Percentiles rank a stretch among this genome's conserved stretches.
phyloP scores from a whole-genome alignment of 768 basidiomycete genomes.

The Dioszegia aurantiaca region DNA sequence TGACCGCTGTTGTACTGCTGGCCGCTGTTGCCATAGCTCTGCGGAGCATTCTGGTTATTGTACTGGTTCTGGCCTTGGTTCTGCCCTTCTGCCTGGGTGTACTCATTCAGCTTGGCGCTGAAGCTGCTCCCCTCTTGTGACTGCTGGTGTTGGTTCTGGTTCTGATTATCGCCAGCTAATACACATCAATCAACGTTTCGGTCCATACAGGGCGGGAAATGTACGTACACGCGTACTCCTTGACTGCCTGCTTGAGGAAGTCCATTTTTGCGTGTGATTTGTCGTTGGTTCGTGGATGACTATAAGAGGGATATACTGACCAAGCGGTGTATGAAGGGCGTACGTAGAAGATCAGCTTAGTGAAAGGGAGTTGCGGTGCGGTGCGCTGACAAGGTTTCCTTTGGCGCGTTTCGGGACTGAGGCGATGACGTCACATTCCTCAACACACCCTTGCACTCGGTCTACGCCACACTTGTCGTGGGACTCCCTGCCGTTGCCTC shows the following conservation, averaged over 20 bases:
- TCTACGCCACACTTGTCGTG: too few species aligned
- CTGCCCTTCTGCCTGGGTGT: conserved; percentile 10
- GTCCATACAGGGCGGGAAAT: not conserved
- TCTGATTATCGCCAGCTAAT: conserved; percentile 12
- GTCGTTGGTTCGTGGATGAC: too few species aligned
- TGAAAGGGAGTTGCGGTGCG: not conserved
- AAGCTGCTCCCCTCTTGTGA: conserved; percentile 2
- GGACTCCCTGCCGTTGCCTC: too few species aligned
- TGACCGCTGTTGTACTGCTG: conserved; percentile 14
- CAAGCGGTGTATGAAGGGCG: too few species aligned
- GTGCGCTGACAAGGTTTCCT: not conserved
- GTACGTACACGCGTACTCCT: conserved; percentile 58
- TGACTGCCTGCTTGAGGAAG: conserved; percentile 62
- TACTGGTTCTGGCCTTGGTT: conserved; percentile 14
- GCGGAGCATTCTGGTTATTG: conserved; percentile 33
- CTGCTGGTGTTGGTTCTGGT: conserved; percentile 15
- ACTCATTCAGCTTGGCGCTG: not conserved
- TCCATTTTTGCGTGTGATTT: conserved; percentile 55
- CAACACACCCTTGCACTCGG: too few species aligned
- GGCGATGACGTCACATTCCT: not conserved
- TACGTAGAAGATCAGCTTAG: not conserved
- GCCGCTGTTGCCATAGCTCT: conserved; percentile 18
- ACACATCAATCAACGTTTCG: not conserved
- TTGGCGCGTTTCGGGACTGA: not conserved
- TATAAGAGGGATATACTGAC: too few species aligned